Conservation (phyloP, 805 yeast genomes). For the Sungouiozyma ichnusensis region DNA sequence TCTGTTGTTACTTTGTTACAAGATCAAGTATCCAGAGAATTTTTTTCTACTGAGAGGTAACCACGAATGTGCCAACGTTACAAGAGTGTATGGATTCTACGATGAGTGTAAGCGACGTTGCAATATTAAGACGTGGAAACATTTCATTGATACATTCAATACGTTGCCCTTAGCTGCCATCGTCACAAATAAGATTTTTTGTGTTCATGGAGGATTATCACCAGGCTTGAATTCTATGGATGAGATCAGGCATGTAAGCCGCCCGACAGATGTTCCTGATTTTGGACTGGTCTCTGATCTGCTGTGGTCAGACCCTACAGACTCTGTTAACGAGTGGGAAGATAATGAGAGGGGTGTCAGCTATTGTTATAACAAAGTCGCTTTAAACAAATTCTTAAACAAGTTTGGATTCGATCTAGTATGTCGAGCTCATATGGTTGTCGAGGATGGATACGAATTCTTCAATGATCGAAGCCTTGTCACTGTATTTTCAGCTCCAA, state of each 20-base stretch:
- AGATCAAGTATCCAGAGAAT: constrained; percentile 92
- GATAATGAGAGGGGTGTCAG: constrained; percentile 77
- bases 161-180: constrained; percentile 90
- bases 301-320: constrained; percentile 74
- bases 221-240: constrained; percentile 54
- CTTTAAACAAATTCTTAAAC: constrained; percentile 53
- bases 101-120: constrained; percentile 95
- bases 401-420: constrained; percentile 62
- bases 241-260: constrained; percentile 56
- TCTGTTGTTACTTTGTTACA: constrained; percentile 73
- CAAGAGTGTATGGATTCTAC: constrained; percentile 92
- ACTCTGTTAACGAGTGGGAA: constrained; percentile 49
- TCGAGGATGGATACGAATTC: constrained; percentile 78
- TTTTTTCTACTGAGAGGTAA: constrained; percentile 90
- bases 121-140: constrained; percentile 85
- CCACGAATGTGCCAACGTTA: constrained; percentile 94
- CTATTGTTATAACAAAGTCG: constrained; percentile 60
- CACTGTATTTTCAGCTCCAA: constrained; percentile 72
- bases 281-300: constrained; percentile 65
- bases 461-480: constrained; percentile 62
- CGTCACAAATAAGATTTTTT: constrained; percentile 87
- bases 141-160: constrained; percentile 86
- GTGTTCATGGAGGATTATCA: constrained; percentile 75
- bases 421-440: constrained; percentile 82
- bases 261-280: constrained; percentile 80